Evolutionary conservation across 306 rosid species (phyloP).

Genomic region (Canavalia ensiformis): DNA sequence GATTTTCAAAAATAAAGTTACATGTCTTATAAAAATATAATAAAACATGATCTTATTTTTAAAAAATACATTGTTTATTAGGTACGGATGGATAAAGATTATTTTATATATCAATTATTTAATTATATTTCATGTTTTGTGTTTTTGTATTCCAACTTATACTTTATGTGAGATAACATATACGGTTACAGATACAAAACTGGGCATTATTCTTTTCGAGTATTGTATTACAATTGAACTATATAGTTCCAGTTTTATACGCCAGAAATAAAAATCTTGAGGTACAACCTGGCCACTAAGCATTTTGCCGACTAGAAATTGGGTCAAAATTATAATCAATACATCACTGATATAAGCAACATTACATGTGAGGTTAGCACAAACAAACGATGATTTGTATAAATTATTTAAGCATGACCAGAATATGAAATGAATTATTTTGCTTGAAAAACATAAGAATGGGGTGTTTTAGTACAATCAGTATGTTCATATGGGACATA

Average conservation of each 20-base stretch:
- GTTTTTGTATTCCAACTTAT: background rate
- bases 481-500: background rate
- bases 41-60: too few relatives aligned
- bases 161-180: background rate
- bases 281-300: background rate
- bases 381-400: background rate
- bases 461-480: background rate
- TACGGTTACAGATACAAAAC: background rate
- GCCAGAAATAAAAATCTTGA: background rate
- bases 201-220: background rate
- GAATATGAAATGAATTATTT: background rate
- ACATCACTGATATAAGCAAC: constrained; percentile 29
- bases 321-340: constrained; percentile 30
- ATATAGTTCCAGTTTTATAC: background rate
- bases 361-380: constrained; percentile 40
- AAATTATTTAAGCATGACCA: background rate
- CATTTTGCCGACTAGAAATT: background rate
- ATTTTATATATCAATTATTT: background rate
- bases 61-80: too few relatives aligned
- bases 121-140: background rate
- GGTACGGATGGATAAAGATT: background rate
- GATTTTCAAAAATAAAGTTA: too few relatives aligned
- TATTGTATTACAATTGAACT: background rate
- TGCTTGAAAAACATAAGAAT: background rate
- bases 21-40: background rate